These are phyloP conservation scores for Saturnispora galanensis DNA, from an alignment of 805 yeast genomes.

Conservation along the genomic window DNA sequence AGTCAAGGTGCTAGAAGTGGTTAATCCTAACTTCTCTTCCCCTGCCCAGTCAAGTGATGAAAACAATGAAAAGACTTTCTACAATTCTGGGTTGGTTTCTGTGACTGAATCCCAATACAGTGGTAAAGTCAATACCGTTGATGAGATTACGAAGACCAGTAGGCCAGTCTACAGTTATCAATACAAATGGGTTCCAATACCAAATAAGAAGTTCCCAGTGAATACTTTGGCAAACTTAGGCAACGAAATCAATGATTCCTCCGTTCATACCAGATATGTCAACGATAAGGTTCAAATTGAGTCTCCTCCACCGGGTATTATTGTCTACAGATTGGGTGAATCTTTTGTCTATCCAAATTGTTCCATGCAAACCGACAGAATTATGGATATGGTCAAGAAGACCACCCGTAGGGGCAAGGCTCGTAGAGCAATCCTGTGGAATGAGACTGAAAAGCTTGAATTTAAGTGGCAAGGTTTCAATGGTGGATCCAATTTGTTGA, in stretches of 20 bases:
- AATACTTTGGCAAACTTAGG: neutral
- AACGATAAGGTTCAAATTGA: conserved; percentile 49
- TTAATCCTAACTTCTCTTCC: conserved; percentile 41
- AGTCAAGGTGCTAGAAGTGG: conserved; percentile 60
- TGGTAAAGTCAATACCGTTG: conserved; percentile 1
- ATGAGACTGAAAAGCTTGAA: conserved; percentile 65
- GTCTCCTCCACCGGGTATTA: conserved; percentile 86
- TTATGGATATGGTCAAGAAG: conserved; percentile 57
- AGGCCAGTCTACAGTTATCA: conserved; percentile 11
- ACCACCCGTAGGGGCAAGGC: conserved; percentile 49
- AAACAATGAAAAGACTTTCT: conserved; percentile 6
- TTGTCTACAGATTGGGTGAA: conserved; percentile 78
- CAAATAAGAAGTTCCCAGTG: conserved; percentile 19
- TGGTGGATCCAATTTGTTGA: neutral
- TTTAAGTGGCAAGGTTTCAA: conserved; percentile 8
- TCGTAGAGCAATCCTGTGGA: conserved; percentile 65
- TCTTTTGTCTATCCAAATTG: conserved; percentile 76
- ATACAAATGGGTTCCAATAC: conserved; percentile 59
- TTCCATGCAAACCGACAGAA: conserved; percentile 58
- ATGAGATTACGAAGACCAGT: conserved; percentile 1
- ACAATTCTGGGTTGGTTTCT: conserved; percentile 8
- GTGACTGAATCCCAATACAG: conserved; percentile 8
- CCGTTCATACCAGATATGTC: conserved; percentile 27
- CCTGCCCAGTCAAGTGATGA: neutral
- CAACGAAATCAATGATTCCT: conserved; percentile 14